Conservation (phyloP, 345 rosid species). For the Eucalyptus marginata region DNA sequence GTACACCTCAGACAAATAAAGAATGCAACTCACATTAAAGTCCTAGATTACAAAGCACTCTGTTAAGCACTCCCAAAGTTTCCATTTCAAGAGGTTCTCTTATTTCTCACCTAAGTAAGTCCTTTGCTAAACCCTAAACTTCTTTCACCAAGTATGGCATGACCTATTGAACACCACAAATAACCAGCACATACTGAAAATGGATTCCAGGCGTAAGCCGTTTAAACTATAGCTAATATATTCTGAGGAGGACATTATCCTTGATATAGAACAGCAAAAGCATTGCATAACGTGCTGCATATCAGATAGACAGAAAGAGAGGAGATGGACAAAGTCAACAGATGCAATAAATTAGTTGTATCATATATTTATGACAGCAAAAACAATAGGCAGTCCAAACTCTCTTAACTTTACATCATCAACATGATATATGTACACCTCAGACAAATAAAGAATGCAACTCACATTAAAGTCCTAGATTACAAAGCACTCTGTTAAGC, state of each 20-base stretch:
- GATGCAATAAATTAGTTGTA: neutral
- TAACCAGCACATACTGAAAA: neutral
- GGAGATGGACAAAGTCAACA: neutral
- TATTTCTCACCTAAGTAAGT: neutral
- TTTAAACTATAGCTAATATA: neutral
- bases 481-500: neutral
- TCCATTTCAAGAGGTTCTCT: neutral
- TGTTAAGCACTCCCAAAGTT: neutral
- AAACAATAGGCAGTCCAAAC: neutral
- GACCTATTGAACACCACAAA: too few relatives aligned
- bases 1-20: neutral
- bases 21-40: neutral
- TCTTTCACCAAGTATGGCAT: too few relatives aligned
- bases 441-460: neutral
- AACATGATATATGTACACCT: neutral
- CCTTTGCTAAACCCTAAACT: too few relatives aligned
- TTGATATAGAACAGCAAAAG: neutral
- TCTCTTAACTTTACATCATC: neutral
- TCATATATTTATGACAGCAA: neutral
- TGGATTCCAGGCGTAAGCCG: neutral
- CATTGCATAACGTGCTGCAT: constrained; percentile 25
- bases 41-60: neutral
- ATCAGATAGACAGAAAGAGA: neutral
- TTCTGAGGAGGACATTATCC: neutral
- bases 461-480: neutral